Base-by-base conservation (phyloP, 768 basidiomycete species). In the Asterophora parasitica region DNA sequence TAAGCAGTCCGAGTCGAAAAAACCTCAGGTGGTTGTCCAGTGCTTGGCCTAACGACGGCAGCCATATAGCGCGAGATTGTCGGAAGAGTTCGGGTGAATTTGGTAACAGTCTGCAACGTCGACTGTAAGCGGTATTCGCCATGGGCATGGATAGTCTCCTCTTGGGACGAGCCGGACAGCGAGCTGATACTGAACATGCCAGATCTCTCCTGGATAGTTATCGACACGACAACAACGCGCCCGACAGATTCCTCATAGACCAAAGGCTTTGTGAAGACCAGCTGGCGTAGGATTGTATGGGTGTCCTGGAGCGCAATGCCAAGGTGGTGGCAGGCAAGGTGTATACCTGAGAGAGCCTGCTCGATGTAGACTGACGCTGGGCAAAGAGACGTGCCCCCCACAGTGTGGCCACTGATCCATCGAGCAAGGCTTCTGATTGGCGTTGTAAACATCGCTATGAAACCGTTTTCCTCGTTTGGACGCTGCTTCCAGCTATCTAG, bases 321-420 rank as follows among this genome's bases (percentile, higher is more conserved):
- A 23, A 68, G 57, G 15, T 73, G 60, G 9, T 60, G 60, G 19
- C 60, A 58, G 3, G 70, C 56, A 27, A 76, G 65, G 26, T 65
- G 49, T 9, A 77, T 64, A 1, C 73, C 76, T 5, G 77, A 72
- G 30, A 76, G 61, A 0, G 69, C 76, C 34, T 79, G 73, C 52
- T 85, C 82, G 10, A 81, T 58, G 52, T 84, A 84, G 1, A 85
- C 73, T 0, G 82, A 84, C 1, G 81, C 84, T 8, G 85, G 83
- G 53, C 83, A 85, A 4, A 85, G 68, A 0, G 79, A 68, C 28
- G 71, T 46, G 4, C 72, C 77, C 5, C 70, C 76, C 6, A 86
- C 82, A n/a, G 58, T 67, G 48, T 87, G 85, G 0, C 83, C 82
- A 16, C 61, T 51, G 6, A 87, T 79, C 48, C 69, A 72, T 11